Conservation (phyloP, 2,329 filamentous ascomycete species). For the Venturia nashicola region DNA sequence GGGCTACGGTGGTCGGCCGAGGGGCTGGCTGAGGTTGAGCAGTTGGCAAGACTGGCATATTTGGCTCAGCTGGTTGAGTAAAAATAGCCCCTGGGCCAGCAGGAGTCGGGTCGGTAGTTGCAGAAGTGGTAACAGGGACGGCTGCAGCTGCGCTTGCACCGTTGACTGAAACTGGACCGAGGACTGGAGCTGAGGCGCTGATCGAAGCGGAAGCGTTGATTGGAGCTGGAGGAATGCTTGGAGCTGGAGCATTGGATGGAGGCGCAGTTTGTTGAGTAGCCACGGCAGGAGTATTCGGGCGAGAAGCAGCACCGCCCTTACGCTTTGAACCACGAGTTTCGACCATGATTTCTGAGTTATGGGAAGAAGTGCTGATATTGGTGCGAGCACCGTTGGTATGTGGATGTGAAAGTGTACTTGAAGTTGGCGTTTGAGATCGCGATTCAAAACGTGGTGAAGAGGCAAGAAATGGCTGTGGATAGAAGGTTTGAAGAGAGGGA, state of each 20-base stretch:
- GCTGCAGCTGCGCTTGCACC: not conserved
- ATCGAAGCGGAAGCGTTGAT: not conserved
- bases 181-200: not conserved
- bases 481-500: not conserved
- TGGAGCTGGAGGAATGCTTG: not conserved
- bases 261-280: not conserved
- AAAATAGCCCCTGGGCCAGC: not conserved
- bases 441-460: constrained; percentile 1
- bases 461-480: not conserved
- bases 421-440: not conserved
- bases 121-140: not conserved
- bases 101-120: not conserved
- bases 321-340: constrained; percentile 3
- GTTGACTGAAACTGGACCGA: not conserved
- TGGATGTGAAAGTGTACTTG: not conserved
- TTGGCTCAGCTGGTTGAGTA: not conserved
- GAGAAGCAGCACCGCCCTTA: not conserved
- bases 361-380: not conserved
- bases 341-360: not conserved
- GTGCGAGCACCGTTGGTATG: constrained; percentile 1
- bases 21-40: not conserved
- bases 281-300: not conserved
- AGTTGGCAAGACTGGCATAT: not conserved
- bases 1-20: not conserved
- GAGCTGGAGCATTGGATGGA: not conserved